These are phyloP conservation scores for Trypanosoma rangeli DNA, from an alignment of 208 protist genomes.

Conservation along the genomic window DNA sequence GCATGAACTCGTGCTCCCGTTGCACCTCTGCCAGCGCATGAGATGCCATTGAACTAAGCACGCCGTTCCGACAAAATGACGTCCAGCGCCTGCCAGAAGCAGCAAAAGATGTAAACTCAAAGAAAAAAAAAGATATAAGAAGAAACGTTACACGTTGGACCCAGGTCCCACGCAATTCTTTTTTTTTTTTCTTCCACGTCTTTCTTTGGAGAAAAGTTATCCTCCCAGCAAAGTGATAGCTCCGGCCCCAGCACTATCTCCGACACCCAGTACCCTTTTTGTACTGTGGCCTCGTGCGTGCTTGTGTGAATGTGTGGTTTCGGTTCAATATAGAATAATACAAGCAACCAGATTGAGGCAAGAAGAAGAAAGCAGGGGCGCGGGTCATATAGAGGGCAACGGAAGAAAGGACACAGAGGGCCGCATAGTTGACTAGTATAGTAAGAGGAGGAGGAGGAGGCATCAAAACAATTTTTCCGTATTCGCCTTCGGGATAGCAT, in stretches of 20 bases:
- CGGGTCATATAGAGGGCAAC: not conserved
- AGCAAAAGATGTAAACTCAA: not conserved
- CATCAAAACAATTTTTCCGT: not conserved
- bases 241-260: not conserved
- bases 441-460: too few relatives aligned
- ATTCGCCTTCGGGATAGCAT: not conserved
- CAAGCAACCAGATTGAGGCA: not conserved
- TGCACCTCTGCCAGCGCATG: conserved; percentile 20
- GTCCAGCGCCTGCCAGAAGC: not conserved
- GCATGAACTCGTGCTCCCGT: conserved; percentile 42
- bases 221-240: not conserved
- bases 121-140: not conserved
- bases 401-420: not conserved
- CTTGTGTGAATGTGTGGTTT: not conserved
- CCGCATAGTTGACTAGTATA: not conserved
- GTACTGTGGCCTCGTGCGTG: not conserved
- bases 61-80: not conserved
- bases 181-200: not conserved
- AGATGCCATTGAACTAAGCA: conserved; percentile 6
- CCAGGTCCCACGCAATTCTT: not conserved
- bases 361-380: not conserved
- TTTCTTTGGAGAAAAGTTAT: not conserved
- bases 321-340: not conserved
- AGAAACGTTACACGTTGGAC: not conserved
- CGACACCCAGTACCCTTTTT: not conserved